phyloP scores from a whole-genome alignment of 23 red algal genomes.

The Rhodosorus marinus region DNA sequence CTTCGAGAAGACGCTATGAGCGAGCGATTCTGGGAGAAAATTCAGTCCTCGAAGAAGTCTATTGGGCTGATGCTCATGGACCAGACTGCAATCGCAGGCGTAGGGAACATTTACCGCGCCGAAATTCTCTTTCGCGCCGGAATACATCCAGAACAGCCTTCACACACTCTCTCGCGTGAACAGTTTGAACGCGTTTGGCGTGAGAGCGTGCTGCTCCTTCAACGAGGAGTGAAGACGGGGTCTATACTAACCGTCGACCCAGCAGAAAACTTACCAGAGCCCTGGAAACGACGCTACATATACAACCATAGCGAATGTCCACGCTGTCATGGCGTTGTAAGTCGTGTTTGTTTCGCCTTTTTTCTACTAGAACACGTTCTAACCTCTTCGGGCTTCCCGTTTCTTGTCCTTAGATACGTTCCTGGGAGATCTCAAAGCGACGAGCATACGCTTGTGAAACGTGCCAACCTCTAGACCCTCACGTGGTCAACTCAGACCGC shows the following conservation, averaged over 20 bases:
- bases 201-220: slow-evolving; percentile 3
- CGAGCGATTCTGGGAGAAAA: neutral
- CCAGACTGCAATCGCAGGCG: slow-evolving; percentile 5
- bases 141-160: slow-evolving; percentile 3
- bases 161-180: neutral
- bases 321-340: neutral
- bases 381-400: too few relatives aligned
- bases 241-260: slow-evolving; percentile 1
- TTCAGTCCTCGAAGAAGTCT: neutral
- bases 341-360: too few relatives aligned
- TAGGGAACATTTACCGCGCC: slow-evolving; percentile 12
- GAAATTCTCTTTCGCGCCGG: neutral
- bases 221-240: slow-evolving; percentile 1
- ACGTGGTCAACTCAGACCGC: neutral
- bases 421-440: slow-evolving; percentile 1
- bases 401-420: too few relatives aligned
- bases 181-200: slow-evolving; percentile 1
- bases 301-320: slow-evolving; percentile 2
- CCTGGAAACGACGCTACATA: neutral
- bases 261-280: neutral
- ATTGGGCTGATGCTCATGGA: slow-evolving; percentile 9
- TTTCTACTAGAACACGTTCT: too few relatives aligned
- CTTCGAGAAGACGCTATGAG: slow-evolving; percentile 1
- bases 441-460: slow-evolving; percentile 5
- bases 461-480: neutral